A percentile compares a stretch with the other conserved stretches of the same genome.
These are phyloP conservation scores for Parachaetomium inaequale DNA, from an alignment of 495 filamentous ascomycete species.

Conservation along the genomic window DNA sequence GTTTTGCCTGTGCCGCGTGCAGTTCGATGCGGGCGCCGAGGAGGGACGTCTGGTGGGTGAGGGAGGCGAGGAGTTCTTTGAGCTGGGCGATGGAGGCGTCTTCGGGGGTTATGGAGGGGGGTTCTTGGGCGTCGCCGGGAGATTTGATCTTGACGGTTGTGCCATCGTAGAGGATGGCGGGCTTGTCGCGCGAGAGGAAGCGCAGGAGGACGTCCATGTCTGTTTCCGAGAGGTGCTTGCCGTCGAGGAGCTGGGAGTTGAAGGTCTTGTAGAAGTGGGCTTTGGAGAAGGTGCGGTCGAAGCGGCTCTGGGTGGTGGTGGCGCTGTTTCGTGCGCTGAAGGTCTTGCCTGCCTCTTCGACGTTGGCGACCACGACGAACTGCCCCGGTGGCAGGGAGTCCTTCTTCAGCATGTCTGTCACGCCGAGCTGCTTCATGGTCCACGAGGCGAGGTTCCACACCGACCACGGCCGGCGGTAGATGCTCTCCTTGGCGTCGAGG, in stretches of 20 bases:
- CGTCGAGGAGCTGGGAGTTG: constrained; percentile 47
- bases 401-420: constrained; percentile 44
- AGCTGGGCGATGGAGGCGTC: constrained; percentile 79
- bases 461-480: constrained; percentile 55
- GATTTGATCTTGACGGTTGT: constrained; percentile 70
- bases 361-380: constrained; percentile 58
- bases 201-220: constrained; percentile 69
- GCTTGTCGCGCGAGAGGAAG: constrained; percentile 68
- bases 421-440: constrained; percentile 67
- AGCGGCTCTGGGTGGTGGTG: constrained; percentile 28
- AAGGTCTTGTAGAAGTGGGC: constrained; percentile 60
- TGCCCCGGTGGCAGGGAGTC: constrained; percentile 49
- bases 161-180: constrained; percentile 60
- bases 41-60: constrained; percentile 54
- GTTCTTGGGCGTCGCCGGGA: constrained; percentile 22
- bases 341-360: constrained; percentile 50
- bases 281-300: constrained; percentile 66
- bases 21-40: constrained; percentile 53
- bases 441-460: constrained; percentile 63
- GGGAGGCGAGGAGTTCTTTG: constrained; percentile 59
- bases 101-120: constrained; percentile 58
- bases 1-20: constrained; percentile 60
- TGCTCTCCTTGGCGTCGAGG: constrained; percentile 54
- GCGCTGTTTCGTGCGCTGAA: constrained; percentile 23
- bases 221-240: constrained; percentile 54